Base-by-base conservation (phyloP, 2,329 filamentous ascomycete genomes). In the Torrubiella hemipterigena region DNA sequence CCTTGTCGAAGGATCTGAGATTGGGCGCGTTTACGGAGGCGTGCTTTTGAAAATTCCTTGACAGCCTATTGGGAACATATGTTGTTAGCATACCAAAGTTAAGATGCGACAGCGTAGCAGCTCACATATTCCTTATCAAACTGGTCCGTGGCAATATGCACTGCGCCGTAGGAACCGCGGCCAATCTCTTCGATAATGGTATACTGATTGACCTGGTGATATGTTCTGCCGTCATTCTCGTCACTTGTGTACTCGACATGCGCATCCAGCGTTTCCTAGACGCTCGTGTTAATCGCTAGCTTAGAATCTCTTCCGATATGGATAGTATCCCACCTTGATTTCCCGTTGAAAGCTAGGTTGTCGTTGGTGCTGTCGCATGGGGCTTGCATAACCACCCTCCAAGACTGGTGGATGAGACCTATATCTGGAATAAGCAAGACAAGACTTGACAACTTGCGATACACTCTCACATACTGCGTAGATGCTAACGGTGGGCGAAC, bases 11-110 rank as follows among this genome's bases (percentile, higher is more conserved):
- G 67, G 36, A 95, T 77, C 52, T 91, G 81, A 10, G 87, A 94
- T 50, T 95, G 86, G 12, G 82, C 85, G 33, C 86, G 81, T 59
- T 89, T 94, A 30, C 87, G 77, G 33, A 98, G 64, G 21, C 87
- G 77, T 3, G 83, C 76, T 52, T 98, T 98, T 37, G 89, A 96
- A 57, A 98, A 96, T 50, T 96, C 87, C 57, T 98, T 98, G 50
- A 96, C 75, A 35, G 91, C 89, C 87, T 94, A 49, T n/a, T n/a
- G n/a, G n/a, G n/a, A n/a, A n/a, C 14, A 36, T 30, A 33, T 29
- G 32, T 32, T 38, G 30, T 47, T 34, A 40, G 44, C 25, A 7
- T 25, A 27, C n/a, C n/a, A n/a, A n/a, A n/a, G 7, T 21, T 8
- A 17, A 12, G n/a, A 13, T 17, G 17, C 17, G 14, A 21, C 21